phyloP scores from a whole-genome alignment of 768 basidiomycete genomes.

The Rhodosporidiobolus odoratus region DNA sequence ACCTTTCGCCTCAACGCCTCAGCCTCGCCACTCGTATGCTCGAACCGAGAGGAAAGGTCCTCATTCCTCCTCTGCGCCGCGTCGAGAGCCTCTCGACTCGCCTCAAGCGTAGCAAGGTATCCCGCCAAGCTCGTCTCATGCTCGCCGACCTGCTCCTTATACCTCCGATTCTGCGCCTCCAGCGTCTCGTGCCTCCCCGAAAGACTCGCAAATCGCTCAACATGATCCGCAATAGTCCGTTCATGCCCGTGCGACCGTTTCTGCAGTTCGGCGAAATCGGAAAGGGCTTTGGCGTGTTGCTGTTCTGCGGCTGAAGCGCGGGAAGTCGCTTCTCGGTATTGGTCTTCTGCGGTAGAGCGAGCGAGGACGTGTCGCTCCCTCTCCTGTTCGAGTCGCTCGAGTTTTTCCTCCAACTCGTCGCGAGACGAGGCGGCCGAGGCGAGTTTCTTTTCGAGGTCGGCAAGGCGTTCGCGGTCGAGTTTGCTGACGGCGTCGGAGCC shows the following conservation, averaged over 20 bases:
- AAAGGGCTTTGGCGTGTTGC: slow-evolving; percentile 58
- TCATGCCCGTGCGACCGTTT: slow-evolving; percentile 60
- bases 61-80: slow-evolving; percentile 69
- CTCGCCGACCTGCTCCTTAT: slow-evolving; percentile 66
- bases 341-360: slow-evolving; percentile 70
- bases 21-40: slow-evolving; percentile 65
- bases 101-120: slow-evolving; percentile 80
- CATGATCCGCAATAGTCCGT: slow-evolving; percentile 64
- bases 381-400: slow-evolving; percentile 57
- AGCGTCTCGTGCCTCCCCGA: slow-evolving; percentile 69
- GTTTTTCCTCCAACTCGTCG: slow-evolving; percentile 61
- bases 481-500: slow-evolving; percentile 59
- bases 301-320: slow-evolving; percentile 71
- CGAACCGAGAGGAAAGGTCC: slow-evolving; percentile 70
- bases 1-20: slow-evolving; percentile 46
- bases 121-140: slow-evolving; percentile 67
- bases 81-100: slow-evolving; percentile 69
- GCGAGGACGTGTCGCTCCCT: slow-evolving; percentile 65
- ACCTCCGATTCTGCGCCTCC: slow-evolving; percentile 66
- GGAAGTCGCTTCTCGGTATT: slow-evolving; percentile 65
- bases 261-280: slow-evolving; percentile 67
- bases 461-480: slow-evolving; percentile 70
- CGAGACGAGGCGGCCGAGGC: slow-evolving; percentile 60
- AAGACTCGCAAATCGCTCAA: slow-evolving; percentile 66
- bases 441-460: slow-evolving; percentile 68